These are phyloP conservation scores for Gliomastix tumulicola DNA, from an alignment of 2,329 filamentous ascomycete species.

Conservation along the genomic window DNA sequence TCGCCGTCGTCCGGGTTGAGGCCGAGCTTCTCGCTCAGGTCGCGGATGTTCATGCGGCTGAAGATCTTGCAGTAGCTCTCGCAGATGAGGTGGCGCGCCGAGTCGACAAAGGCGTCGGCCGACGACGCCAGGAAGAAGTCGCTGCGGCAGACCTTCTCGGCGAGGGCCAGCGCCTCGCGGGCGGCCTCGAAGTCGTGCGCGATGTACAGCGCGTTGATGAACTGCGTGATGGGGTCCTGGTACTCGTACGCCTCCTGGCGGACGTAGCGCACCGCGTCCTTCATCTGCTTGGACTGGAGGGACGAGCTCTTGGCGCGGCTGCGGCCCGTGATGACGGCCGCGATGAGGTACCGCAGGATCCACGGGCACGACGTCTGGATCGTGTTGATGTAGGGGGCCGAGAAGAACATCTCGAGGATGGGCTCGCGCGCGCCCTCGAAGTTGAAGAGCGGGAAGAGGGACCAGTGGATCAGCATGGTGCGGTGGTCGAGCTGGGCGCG, in stretches of 20 bases:
- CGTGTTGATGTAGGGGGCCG: slow-evolving; percentile 95
- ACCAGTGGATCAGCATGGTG: slow-evolving; percentile 97
- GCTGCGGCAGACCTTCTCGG: slow-evolving; percentile 82
- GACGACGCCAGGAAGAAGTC: slow-evolving; percentile 93
- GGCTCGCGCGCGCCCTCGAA: slow-evolving; percentile 84
- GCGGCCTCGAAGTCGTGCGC: slow-evolving; percentile 88
- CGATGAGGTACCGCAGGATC: slow-evolving; percentile 89
- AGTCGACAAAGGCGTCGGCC: slow-evolving; percentile 85
- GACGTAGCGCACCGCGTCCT: slow-evolving; percentile 92
- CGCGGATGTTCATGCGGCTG: slow-evolving; percentile 96
- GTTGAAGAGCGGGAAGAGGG: slow-evolving; percentile 98
- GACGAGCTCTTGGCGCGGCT: slow-evolving; percentile 73
- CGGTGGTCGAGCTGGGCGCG: slow-evolving; percentile 93
- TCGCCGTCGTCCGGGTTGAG: slow-evolving; percentile 92
- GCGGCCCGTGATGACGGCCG: slow-evolving; percentile 91
- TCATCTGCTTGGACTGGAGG: slow-evolving; percentile 95
- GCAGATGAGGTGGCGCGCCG: slow-evolving; percentile 91
- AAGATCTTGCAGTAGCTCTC: slow-evolving; percentile 99
- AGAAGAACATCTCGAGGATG: slow-evolving; percentile 95
- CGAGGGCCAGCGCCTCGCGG: slow-evolving; percentile 74
- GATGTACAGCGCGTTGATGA: slow-evolving; percentile 92
- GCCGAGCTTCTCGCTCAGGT: slow-evolving; percentile 85
- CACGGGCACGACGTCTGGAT: slow-evolving; percentile 97
- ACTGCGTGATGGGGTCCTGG: slow-evolving; percentile 89
- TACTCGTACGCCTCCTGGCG: slow-evolving; percentile 98